Percentiles rank a stretch among this genome's conserved stretches.
Evolutionary conservation across 208 protist species (phyloP).

Genomic region (Naegleria lovaniensis): DNA sequence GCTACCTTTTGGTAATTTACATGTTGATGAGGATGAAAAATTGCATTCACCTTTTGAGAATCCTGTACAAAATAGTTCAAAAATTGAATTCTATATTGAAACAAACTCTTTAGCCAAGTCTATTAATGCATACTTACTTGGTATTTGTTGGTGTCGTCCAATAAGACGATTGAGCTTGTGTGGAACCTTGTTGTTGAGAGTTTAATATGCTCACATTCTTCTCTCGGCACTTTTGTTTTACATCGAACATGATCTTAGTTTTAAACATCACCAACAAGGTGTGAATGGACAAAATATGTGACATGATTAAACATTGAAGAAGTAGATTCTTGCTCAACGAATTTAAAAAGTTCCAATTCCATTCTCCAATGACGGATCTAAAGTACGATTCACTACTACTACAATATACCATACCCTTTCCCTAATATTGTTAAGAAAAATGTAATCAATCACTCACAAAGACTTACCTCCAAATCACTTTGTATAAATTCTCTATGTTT

Average conservation of each 20-base stretch:
- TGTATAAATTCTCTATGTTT: background rate
- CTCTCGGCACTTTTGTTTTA: background rate
- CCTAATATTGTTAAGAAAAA: too few species aligned
- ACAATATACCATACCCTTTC: background rate
- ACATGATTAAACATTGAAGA: background rate
- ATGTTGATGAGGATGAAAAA: background rate
- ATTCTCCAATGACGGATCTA: background rate
- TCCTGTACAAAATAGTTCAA: background rate
- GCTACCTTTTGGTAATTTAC: background rate
- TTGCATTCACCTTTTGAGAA: background rate
- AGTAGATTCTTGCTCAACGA: background rate
- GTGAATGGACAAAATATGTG: background rate
- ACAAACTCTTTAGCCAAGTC: background rate
- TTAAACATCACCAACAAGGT: background rate
- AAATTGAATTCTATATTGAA: background rate
- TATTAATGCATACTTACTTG: background rate
- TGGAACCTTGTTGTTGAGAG: too few species aligned
- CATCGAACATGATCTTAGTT: slow-evolving; percentile 6
- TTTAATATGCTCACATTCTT: background rate
- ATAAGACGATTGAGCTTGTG: background rate
- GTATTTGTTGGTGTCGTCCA: background rate
- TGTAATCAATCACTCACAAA: too few species aligned
- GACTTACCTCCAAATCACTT: background rate
- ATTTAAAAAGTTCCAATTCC: background rate
- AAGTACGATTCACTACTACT: background rate